A percentile compares a stretch with the other conserved stretches of the same genome.
phyloP scores from a whole-genome alignment of 768 basidiomycete genomes.

The Asterophora lycoperdoides region DNA sequence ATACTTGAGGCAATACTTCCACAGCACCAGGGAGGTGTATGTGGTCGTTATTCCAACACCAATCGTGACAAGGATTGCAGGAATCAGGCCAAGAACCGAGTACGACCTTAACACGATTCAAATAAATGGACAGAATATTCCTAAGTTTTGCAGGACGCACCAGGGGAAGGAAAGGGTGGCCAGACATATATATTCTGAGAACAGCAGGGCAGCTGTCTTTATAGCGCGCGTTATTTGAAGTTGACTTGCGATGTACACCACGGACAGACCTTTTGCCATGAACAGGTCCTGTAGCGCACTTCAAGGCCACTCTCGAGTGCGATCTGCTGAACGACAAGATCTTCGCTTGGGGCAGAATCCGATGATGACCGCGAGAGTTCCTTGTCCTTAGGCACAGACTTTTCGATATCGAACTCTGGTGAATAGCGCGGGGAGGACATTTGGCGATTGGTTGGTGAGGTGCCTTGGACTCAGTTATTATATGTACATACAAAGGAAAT shows the following conservation, averaged over 20 bases:
- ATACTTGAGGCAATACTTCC: conserved; percentile 46
- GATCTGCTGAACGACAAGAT: conserved; percentile 8
- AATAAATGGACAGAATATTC: no score
- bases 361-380: neutral
- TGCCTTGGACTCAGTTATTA: no score
- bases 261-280: conserved; percentile 42
- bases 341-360: neutral
- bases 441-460: no score
- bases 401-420: conserved; percentile 6
- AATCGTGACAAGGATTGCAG: conserved; percentile 38
- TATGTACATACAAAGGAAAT: no score
- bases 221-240: neutral
- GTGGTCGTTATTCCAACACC: conserved; percentile 34
- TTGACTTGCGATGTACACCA: neutral
- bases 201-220: conserved; percentile 41
- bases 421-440: neutral
- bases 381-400: neutral
- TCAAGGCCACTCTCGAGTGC: conserved; percentile 4
- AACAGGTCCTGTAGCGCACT: conserved; percentile 32
- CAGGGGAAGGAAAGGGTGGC: conserved; percentile 38
- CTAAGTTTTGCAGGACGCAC: conserved; percentile 9
- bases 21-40: conserved; percentile 46
- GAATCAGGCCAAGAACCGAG: conserved; percentile 41
- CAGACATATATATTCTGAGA: conserved; percentile 44
- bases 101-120: conserved; percentile 29